Percentiles rank a stretch among this genome's conserved stretches.
These are phyloP conservation scores for Lasiodiplodia sp. DNA, from an alignment of 2,329 filamentous ascomycete genomes.

Conservation along the genomic window DNA sequence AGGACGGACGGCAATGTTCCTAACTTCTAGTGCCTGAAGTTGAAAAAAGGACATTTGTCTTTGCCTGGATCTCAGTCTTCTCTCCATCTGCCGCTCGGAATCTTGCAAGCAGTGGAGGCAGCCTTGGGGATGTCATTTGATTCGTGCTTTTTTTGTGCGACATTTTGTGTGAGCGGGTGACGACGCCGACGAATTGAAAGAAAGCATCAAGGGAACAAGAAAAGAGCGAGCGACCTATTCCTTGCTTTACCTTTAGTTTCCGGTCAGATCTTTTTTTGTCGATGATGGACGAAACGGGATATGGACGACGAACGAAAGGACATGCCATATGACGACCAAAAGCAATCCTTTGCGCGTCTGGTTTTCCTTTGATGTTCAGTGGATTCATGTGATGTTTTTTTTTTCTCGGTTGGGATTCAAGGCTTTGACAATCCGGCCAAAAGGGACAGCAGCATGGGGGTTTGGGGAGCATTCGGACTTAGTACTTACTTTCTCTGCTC, in stretches of 20 bases:
- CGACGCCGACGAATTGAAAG: conserved; percentile 20
- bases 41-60: conserved; percentile 4
- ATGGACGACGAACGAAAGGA: conserved; percentile 26
- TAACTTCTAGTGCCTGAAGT: conserved; percentile 23
- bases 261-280: conserved; percentile 19
- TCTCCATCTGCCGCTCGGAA: conserved; percentile 7
- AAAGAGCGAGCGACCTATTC: conserved; percentile 14
- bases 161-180: conserved; percentile 7
- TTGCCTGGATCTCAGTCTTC: conserved; percentile 1
- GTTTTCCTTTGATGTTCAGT: conserved; percentile 26
- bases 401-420: neutral
- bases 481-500: conserved; percentile 21
- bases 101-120: conserved; percentile 3
- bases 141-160: conserved; percentile 12
- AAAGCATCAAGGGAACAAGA: conserved; percentile 27
- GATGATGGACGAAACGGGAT: conserved; percentile 18
- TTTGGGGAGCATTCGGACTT: conserved; percentile 14
- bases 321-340: conserved; percentile 26
- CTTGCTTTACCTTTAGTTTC: conserved; percentile 11
- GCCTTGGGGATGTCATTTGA: conserved; percentile 21
- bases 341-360: conserved; percentile 26
- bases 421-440: conserved; percentile 12
- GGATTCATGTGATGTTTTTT: conserved; percentile 4
- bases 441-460: conserved; percentile 8
- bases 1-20: conserved; percentile 8